Percentiles rank a stretch among this genome's conserved stretches.
phyloP scores from a whole-genome alignment of 2,329 filamentous ascomycete genomes.

The Fusarium sororula region DNA sequence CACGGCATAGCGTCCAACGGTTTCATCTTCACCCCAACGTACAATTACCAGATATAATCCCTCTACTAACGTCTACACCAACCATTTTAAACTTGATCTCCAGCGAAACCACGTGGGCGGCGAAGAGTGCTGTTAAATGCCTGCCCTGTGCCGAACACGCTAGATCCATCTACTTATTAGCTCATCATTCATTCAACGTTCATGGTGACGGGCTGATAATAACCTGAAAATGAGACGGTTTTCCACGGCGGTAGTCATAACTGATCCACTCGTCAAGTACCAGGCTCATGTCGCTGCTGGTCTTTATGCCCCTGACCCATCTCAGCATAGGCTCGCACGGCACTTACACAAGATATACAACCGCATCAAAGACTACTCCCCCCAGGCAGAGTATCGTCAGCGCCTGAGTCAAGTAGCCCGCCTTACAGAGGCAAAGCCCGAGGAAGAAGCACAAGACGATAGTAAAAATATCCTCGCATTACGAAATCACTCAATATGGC shows the following conservation, averaged over 20 bases:
- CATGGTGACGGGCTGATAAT: neutral
- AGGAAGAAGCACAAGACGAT: slow-evolving; percentile 41
- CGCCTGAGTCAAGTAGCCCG: slow-evolving; percentile 69
- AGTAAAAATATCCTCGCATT: slow-evolving; percentile 55
- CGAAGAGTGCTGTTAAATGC: neutral
- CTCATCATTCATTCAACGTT: neutral
- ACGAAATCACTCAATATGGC: slow-evolving; percentile 63
- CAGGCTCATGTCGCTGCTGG: slow-evolving; percentile 74
- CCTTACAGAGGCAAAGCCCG: slow-evolving; percentile 48
- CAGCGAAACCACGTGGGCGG: neutral
- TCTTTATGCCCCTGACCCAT: slow-evolving; percentile 72
- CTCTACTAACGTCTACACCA: neutral
- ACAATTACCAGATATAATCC: neutral
- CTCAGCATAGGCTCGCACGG: slow-evolving; percentile 77
- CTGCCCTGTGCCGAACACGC: slow-evolving; percentile 4
- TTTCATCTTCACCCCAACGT: neutral
- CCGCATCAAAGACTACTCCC: slow-evolving; percentile 80
- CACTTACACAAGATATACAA: slow-evolving; percentile 82
- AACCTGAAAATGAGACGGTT: slow-evolving; percentile 45
- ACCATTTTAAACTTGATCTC: neutral
- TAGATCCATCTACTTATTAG: slow-evolving; percentile 1
- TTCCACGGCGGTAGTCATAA: slow-evolving; percentile 65
- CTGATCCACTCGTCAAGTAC: slow-evolving; percentile 81
- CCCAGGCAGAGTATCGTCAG: slow-evolving; percentile 73
- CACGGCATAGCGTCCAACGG: neutral